These are phyloP conservation scores for Plasmopara viticola DNA, from an alignment of 352 stramenopile genomes.

Conservation along the genomic window DNA sequence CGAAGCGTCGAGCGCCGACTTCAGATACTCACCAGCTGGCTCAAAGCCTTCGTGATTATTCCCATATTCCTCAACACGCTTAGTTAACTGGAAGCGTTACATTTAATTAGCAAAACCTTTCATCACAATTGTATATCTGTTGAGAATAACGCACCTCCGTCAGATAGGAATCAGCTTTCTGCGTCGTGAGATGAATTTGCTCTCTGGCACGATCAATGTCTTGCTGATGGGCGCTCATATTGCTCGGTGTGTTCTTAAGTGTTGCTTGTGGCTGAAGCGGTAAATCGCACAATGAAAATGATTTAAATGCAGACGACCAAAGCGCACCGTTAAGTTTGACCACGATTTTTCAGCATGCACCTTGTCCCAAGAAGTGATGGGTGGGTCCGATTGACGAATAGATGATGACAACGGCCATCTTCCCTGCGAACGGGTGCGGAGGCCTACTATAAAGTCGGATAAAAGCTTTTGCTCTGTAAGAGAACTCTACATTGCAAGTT, in stretches of 20 bases:
- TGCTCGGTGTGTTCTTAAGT: conserved; percentile 17
- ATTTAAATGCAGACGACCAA: not conserved
- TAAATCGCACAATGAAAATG: conserved; percentile 27
- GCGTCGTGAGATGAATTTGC: conserved; percentile 42
- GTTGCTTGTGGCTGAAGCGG: conserved; percentile 13
- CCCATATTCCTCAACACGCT: conserved; percentile 51
- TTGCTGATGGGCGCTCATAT: conserved; percentile 34
- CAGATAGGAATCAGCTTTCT: conserved; percentile 55
- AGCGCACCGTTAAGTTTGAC: conserved; percentile 9
- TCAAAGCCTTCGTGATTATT: conserved; percentile 35
- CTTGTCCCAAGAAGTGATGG: conserved; percentile 22
- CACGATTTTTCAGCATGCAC: conserved; percentile 3
- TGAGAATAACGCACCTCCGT: conserved; percentile 20
- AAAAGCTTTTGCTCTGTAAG: not conserved
- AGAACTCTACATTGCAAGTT: too few species aligned
- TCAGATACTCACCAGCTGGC: conserved; percentile 43
- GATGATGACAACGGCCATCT: conserved; percentile 9
- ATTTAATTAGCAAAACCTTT: not conserved
- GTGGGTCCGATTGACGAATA: conserved; percentile 17
- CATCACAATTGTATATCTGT: not conserved
- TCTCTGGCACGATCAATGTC: conserved; percentile 42
- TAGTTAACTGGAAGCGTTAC: conserved; percentile 34
- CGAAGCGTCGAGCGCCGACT: conserved; percentile 27
- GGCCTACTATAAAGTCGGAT: too few species aligned
- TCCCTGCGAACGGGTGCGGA: conserved; percentile 7